Evolutionary conservation across 441 rosid genomes (phyloP).

Genomic region (Pelargonium fulgidum): DNA sequence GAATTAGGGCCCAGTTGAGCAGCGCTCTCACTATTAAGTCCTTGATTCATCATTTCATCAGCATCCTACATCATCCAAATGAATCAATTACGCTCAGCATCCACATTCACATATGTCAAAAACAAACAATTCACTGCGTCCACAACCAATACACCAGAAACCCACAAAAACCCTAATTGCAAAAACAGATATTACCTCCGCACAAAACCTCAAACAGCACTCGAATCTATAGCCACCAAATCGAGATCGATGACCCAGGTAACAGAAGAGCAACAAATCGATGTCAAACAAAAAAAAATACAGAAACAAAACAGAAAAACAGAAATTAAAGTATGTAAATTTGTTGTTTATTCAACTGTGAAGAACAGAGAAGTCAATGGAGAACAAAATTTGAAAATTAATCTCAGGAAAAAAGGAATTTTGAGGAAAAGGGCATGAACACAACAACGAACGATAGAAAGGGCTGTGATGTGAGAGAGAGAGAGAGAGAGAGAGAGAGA

Average conservation of each 20-base stretch:
- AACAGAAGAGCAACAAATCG: slow-evolving; percentile 4
- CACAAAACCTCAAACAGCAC: neutral
- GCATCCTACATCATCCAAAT: slow-evolving; percentile 23
- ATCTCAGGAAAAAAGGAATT: neutral
- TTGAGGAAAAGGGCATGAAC: neutral
- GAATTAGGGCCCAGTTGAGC: slow-evolving; percentile 58
- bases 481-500: too few species aligned
- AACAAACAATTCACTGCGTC: neutral
- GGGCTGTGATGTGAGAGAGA: neutral
- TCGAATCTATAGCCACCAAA: neutral
- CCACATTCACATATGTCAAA: neutral
- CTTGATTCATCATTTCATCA: slow-evolving; percentile 70
- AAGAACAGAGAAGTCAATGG: neutral
- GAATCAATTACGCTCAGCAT: neutral
- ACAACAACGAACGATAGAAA: slow-evolving; percentile 5
- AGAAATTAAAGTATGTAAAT: neutral
- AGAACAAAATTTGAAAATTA: neutral
- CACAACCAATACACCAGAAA: neutral
- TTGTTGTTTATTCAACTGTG: neutral
- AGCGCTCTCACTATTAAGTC: slow-evolving; percentile 49
- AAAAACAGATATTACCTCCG: slow-evolving; percentile 3
- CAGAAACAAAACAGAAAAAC: slow-evolving; percentile 1
- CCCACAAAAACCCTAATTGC: neutral
- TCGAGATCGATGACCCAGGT: neutral
- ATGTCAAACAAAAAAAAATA: neutral